Conservation (phyloP, 257 asterid genomes). For the Capsicum rhomboideum region DNA sequence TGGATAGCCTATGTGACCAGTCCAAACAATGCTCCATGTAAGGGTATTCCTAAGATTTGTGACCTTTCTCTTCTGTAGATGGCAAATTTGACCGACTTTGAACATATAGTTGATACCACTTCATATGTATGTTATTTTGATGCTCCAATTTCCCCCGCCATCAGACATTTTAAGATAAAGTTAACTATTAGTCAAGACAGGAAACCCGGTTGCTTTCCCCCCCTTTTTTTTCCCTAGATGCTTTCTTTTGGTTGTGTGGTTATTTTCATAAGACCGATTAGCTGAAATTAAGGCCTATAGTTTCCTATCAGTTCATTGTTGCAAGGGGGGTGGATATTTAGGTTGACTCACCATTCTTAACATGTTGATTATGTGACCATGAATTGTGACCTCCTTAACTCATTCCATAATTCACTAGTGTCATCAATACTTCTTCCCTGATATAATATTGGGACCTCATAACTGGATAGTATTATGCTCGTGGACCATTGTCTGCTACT, state of each 20-base stretch:
- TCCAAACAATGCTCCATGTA: conserved; percentile 17
- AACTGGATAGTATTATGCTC: not conserved
- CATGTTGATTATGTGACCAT: not conserved
- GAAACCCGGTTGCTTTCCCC: not conserved
- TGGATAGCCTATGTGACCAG: conserved; percentile 1
- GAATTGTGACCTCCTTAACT: not conserved
- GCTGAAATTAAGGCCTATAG: not conserved
- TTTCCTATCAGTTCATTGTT: not conserved
- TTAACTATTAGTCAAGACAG: not conserved
- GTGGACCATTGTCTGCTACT: not conserved
- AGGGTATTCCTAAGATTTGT: not conserved
- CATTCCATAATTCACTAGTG: not conserved
- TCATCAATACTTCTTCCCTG: not conserved
- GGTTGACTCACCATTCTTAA: not conserved
- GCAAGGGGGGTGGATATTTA: not conserved
- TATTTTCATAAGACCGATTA: not conserved
- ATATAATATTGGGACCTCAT: not conserved
- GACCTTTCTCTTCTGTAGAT: not conserved
- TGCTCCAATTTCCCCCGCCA: not conserved
- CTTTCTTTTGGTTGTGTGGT: not conserved
- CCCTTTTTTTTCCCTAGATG: not conserved
- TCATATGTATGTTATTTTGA: not conserved
- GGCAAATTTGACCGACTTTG: not conserved
- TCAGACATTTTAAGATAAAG: not conserved
- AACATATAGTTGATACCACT: not conserved